phyloP scores from a whole-genome alignment of 306 rosid species.

The Canavalia gladiata region DNA sequence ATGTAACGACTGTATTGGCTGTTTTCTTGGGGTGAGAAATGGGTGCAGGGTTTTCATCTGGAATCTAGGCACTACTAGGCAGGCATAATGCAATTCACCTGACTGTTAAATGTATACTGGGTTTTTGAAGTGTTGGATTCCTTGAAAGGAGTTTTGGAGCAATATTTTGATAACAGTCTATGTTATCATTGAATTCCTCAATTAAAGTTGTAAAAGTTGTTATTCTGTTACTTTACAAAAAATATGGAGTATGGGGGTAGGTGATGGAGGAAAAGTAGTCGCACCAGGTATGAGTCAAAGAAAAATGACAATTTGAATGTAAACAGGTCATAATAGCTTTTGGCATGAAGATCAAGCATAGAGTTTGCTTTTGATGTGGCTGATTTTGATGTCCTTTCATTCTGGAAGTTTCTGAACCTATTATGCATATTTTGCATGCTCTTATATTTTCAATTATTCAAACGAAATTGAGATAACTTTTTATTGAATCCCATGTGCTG shows the following conservation, averaged over 20 bases:
- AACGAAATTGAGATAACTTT: neutral
- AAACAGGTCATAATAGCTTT: neutral
- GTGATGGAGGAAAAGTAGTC: neutral
- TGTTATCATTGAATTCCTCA: conserved; percentile 6
- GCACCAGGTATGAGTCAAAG: neutral
- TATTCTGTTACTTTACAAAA: neutral
- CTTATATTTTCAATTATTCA: conserved; percentile 29
- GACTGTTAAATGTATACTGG: neutral
- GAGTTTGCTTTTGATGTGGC: conserved; percentile 12
- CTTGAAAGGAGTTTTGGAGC: conserved; percentile 29
- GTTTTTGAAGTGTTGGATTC: conserved; percentile 16
- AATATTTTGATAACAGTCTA: neutral
- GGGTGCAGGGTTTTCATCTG: neutral
- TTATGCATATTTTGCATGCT: conserved; percentile 25
- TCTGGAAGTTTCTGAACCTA: conserved; percentile 12
- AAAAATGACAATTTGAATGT: conserved; percentile 7
- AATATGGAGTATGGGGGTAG: neutral
- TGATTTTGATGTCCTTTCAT: conserved; percentile 1
- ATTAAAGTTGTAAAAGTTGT: neutral
- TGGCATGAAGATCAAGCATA: conserved; percentile 20
- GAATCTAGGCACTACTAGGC: conserved; percentile 19
- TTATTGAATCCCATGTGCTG: conserved; percentile 32
- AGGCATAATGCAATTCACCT: neutral
- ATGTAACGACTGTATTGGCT: neutral
- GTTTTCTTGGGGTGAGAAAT: neutral